A percentile compares a stretch with the other conserved stretches of the same genome.
phyloP scores from a whole-genome alignment of 2,329 filamentous ascomycete genomes.

The Neopestalotiopsis sp. region DNA sequence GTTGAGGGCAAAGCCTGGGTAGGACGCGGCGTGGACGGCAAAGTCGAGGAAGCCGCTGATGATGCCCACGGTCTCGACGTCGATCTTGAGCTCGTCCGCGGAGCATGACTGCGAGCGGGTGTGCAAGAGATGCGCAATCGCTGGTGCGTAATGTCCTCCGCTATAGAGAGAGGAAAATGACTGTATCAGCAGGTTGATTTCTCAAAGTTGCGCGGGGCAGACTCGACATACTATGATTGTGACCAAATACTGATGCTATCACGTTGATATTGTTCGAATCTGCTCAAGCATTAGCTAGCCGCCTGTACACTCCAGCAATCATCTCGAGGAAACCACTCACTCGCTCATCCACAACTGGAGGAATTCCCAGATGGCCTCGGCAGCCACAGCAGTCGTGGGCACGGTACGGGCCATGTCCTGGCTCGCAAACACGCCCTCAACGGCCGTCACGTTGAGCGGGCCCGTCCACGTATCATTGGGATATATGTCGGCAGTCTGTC shows the following conservation, averaged over 20 bases:
- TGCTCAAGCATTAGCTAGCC: slow-evolving; percentile 8
- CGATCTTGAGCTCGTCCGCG: background rate
- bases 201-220: background rate
- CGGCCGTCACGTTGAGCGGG: slow-evolving; percentile 20
- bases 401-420: slow-evolving; percentile 48
- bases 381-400: slow-evolving; percentile 54
- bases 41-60: slow-evolving; percentile 75
- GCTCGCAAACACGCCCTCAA: slow-evolving; percentile 50
- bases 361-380: slow-evolving; percentile 60
- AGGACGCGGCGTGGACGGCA: slow-evolving; percentile 63
- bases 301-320: background rate
- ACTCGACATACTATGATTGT: slow-evolving; percentile 35
- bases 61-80: slow-evolving; percentile 67
- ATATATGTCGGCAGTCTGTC: slow-evolving; percentile 20
- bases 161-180: slow-evolving; percentile 10
- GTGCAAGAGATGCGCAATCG: slow-evolving; percentile 24
- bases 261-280: slow-evolving; percentile 55
- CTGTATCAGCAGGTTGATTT: background rate
- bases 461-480: slow-evolving; percentile 15
- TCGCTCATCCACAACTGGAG: slow-evolving; percentile 61
- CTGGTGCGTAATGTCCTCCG: slow-evolving; percentile 27
- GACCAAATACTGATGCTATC: slow-evolving; percentile 46
- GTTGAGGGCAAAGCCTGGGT: slow-evolving; percentile 62
- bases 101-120: slow-evolving; percentile 15
- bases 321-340: slow-evolving; percentile 16